Conservation (phyloP, 2,329 filamentous ascomycete species). For the Aquanectria penicillioides region DNA sequence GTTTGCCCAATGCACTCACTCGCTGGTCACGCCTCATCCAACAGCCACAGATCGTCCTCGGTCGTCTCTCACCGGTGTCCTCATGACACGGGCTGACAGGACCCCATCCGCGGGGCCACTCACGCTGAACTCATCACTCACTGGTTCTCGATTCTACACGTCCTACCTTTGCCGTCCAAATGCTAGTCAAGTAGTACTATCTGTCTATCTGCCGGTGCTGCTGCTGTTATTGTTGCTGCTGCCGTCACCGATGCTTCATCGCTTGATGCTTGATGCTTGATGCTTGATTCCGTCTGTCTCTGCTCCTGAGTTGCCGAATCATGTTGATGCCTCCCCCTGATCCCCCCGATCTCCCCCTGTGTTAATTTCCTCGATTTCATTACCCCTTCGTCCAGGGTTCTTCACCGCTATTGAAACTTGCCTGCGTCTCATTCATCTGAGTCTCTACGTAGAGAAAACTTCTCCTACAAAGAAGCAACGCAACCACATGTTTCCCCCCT, state of each 20-base stretch:
- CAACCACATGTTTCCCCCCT: slow-evolving; percentile 1
- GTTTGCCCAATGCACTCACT: slow-evolving; percentile 7
- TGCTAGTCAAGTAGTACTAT: no score
- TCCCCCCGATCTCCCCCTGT: background rate
- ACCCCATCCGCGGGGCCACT: no score
- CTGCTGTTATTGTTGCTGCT: no score
- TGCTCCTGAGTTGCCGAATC: background rate
- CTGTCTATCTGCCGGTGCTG: no score
- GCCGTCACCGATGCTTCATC: background rate
- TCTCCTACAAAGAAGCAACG: slow-evolving; percentile 2
- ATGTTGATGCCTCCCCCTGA: background rate
- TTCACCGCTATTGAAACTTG: slow-evolving; percentile 16
- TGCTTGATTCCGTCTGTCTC: background rate
- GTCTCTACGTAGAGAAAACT: background rate
- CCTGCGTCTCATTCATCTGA: background rate
- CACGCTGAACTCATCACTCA: no score
- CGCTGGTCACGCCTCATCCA: background rate
- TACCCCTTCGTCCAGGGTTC: background rate
- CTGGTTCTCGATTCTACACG: no score
- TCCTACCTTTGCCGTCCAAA: no score
- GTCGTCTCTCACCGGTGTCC: background rate
- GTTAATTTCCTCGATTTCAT: background rate
- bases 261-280: background rate
- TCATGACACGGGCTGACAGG: no score
- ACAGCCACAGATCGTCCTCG: background rate